Evolutionary conservation across 257 asterid genomes (phyloP).

Genomic region (Cruciata laevipes): DNA sequence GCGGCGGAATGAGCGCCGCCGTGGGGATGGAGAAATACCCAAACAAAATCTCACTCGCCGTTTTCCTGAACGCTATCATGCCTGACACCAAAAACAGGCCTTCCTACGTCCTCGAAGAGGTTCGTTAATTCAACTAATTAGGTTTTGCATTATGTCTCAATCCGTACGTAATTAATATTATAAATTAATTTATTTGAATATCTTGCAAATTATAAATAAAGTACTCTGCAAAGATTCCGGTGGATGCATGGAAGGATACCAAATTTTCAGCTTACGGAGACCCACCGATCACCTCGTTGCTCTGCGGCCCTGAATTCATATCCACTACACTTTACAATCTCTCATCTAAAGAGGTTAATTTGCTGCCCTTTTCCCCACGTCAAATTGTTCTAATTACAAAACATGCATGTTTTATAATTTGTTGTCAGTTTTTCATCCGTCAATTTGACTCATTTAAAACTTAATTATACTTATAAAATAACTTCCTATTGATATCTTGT

Average conservation of each 20-base stretch:
- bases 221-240: conserved; percentile 45
- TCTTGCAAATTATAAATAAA: conserved; percentile 8
- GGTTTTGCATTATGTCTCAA: background rate
- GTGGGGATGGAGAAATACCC: conserved; percentile 52
- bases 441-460: too few species aligned
- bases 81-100: conserved; percentile 49
- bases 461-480: too few species aligned
- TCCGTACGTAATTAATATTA: too few species aligned
- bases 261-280: conserved; percentile 41
- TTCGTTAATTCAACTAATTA: background rate
- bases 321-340: conserved; percentile 43
- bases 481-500: too few species aligned
- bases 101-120: conserved; percentile 49
- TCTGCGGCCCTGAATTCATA: conserved; percentile 51
- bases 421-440: too few species aligned
- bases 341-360: conserved; percentile 37
- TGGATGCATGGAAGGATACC: conserved; percentile 49
- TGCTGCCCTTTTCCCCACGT: background rate
- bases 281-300: conserved; percentile 43
- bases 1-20: conserved; percentile 47
- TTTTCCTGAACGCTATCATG: conserved; percentile 50
- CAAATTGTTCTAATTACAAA: too few species aligned
- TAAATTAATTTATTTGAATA: too few species aligned
- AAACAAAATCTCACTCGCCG: conserved; percentile 36
- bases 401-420: too few species aligned